phyloP scores from a whole-genome alignment of 1,284 basidiomycete species.

The Ceratobasidium sp. region DNA sequence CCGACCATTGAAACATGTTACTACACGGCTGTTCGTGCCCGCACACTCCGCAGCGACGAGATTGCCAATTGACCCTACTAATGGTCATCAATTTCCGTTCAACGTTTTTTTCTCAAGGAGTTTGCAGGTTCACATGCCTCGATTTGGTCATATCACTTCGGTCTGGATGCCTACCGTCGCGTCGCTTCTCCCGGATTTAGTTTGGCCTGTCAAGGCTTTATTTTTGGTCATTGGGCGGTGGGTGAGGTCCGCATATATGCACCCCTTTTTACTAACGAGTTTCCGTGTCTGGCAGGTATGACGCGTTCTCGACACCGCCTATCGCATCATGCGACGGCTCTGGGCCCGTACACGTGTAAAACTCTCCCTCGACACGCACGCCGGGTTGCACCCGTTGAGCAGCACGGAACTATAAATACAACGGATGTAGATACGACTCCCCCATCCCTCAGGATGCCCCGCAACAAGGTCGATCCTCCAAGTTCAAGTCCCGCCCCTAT shows the following conservation, averaged over 20 bases:
- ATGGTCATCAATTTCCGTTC: background rate
- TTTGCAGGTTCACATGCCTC: background rate
- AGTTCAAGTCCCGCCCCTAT: conserved; percentile 18
- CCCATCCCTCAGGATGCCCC: background rate
- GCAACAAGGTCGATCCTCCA: background rate
- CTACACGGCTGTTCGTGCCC: background rate
- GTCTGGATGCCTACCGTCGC: background rate
- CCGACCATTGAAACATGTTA: background rate
- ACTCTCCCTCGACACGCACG: background rate
- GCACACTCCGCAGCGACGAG: background rate
- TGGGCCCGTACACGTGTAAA: background rate
- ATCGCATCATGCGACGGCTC: background rate
- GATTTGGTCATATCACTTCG: background rate
- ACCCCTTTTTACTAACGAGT: background rate
- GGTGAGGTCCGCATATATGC: background rate
- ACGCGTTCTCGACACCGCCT: background rate
- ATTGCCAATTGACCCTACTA: background rate
- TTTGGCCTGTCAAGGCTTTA: background rate
- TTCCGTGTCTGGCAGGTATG: background rate
- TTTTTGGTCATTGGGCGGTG: background rate
- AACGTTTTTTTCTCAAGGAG: background rate
- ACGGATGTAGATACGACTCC: background rate
- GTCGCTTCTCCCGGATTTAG: background rate
- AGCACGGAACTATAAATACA: background rate
- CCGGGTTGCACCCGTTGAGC: background rate